Evolutionary conservation across 768 basidiomycete genomes (phyloP).

Genomic region (Collybiopsis confluens): DNA sequence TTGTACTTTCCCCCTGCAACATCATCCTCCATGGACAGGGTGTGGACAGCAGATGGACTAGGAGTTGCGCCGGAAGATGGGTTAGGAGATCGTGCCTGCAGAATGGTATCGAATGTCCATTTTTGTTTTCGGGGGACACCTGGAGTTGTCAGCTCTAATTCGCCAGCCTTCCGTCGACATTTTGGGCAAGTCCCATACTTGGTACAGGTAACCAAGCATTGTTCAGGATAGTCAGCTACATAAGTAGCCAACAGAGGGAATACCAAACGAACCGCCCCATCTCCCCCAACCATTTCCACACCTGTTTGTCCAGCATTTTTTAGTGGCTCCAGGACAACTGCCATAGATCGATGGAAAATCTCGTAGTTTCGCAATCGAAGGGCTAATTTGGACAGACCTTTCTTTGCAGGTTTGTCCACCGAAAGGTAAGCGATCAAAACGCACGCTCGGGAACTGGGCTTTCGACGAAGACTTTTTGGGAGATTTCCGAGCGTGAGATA

Average conservation of each 20-base stretch:
- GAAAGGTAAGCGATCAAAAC: not conserved
- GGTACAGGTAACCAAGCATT: too few species aligned
- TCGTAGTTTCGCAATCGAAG: not conserved
- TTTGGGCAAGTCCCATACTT: too few species aligned
- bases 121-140: too few species aligned
- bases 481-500: slow-evolving; percentile 31
- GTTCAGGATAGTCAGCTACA: slow-evolving; percentile 9
- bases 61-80: too few species aligned
- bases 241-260: slow-evolving; percentile 7
- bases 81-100: too few species aligned
- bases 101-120: too few species aligned
- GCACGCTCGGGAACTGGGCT: slow-evolving; percentile 1
- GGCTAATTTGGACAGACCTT: not conserved
- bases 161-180: too few species aligned
- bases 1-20: too few species aligned
- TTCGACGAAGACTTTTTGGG: slow-evolving; percentile 16
- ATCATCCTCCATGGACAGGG: too few species aligned
- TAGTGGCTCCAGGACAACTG: not conserved
- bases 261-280: not conserved
- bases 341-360: not conserved
- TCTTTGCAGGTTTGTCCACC: not conserved
- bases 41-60: too few species aligned
- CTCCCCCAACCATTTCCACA: slow-evolving; percentile 7
- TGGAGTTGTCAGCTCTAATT: too few species aligned
- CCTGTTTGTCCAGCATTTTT: slow-evolving; percentile 1